These are phyloP conservation scores for Curvularia sp. DNA, from an alignment of 2,329 filamentous ascomycete species.

Conservation along the genomic window DNA sequence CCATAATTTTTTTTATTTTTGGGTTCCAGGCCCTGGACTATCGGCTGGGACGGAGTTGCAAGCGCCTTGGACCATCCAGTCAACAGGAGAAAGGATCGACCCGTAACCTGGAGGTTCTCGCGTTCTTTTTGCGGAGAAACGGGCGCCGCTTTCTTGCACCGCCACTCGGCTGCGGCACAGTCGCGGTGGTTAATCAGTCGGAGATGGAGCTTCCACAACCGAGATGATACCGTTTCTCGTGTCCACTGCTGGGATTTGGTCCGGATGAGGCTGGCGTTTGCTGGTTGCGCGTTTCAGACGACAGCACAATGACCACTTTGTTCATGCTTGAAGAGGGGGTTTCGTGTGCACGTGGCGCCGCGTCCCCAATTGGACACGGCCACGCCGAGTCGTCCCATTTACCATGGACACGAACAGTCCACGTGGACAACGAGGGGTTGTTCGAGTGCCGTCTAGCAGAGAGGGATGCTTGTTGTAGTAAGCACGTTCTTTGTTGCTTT, in stretches of 20 bases:
- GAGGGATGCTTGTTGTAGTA: too few relatives aligned
- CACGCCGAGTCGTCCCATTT: conserved; percentile 7
- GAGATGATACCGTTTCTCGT: background rate
- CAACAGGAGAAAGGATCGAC: conserved; percentile 18
- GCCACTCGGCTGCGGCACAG: background rate
- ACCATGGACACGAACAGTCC: background rate
- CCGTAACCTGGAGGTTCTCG: background rate
- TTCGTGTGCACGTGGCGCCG: background rate
- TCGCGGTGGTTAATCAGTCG: background rate
- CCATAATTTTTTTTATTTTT: conserved; percentile 7
- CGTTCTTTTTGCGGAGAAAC: conserved; percentile 10
- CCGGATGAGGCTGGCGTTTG: conserved; percentile 12
- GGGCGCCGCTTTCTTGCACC: conserved; percentile 1
- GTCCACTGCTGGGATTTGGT: background rate
- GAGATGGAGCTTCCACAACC: background rate
- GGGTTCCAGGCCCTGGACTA: conserved; percentile 10
- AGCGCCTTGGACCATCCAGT: conserved; percentile 1
- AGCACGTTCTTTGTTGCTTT: too few relatives aligned
- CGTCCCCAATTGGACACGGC: background rate
- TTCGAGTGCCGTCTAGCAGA: too few relatives aligned
- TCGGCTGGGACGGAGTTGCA: background rate
- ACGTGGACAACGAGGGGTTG: background rate
- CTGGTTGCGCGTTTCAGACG: conserved; percentile 11
- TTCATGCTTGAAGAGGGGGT: conserved; percentile 11
- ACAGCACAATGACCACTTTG: conserved; percentile 11